Base-by-base conservation (phyloP, 257 asterid species). In the Solanum sejunctum region DNA sequence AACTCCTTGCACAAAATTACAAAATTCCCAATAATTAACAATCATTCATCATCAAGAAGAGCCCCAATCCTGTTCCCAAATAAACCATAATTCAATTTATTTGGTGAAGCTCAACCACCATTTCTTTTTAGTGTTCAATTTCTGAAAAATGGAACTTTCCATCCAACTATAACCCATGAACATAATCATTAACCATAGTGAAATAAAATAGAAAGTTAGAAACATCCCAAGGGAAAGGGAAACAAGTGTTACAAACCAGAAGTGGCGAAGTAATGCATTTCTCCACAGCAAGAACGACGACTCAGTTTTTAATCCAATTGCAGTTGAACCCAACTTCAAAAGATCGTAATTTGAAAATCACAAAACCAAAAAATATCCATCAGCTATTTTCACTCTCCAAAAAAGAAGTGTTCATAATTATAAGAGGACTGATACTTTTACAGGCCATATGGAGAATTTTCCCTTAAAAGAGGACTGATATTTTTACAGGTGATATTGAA, bases 271-370 rank as follows among this genome's bases (percentile, higher is more conserved):
- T 95, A 84, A 95, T 94, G 47, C 98, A 93, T 94, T 94, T 94
- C 90, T 94, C 98, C 51, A 94, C 98, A 69, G 97, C 98, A 81
- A 95, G 97, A 86, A 95, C 97, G 52, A 95, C 98, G 92, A 97
- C 89, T 92, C 94, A n/a, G 98, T 94, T 90, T 94, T 95, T 54
- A 95, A 9, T 54, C 97, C 98, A 87, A 95, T 93, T 18, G 99
- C 99, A 63, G 98, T 95, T 43, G 98, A 95, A 57, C 99, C 99
- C 92, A 94, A 51, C 99, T 95, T 88, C 4, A 73, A 12, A 45
- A 72, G 0, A 41, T 20, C 55, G 0, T 5, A 71, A 66, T 66
- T 41, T 63, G 10, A n/a, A 73, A 73, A 73, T 7, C 57, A 73
- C 0, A n/a, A 71, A 71, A 43, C 16, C 32, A n/a, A 72, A 72